Conservation (phyloP, 495 filamentous ascomycete genomes). For the Hypoxylon subgilvum region DNA sequence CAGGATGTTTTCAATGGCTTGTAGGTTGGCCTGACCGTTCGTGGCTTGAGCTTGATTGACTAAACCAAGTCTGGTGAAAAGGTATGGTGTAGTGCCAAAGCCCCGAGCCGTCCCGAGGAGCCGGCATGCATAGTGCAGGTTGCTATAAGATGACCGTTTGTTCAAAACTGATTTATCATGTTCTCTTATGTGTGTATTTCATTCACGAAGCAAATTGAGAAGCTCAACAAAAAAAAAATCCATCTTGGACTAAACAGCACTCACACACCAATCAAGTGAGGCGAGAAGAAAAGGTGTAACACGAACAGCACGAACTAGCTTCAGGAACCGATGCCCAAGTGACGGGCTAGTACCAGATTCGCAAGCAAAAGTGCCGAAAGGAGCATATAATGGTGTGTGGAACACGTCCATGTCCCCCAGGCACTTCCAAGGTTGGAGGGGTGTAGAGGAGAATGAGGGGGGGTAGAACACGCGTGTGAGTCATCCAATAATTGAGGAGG, state of each 20-base stretch:
- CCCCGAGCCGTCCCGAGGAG: neutral
- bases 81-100: neutral
- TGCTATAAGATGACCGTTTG: constrained; percentile 4
- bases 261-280: constrained; percentile 19
- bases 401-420: too few species aligned
- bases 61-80: neutral
- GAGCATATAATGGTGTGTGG: constrained; percentile 13
- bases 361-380: constrained; percentile 13
- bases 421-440: constrained; percentile 1
- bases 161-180: constrained; percentile 2
- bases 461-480: constrained; percentile 33
- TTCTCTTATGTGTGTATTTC: neutral
- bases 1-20: constrained; percentile 8
- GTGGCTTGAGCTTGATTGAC: constrained; percentile 5
- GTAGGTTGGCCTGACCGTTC: neutral
- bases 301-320: constrained; percentile 23
- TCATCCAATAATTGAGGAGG: constrained; percentile 40
- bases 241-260: constrained; percentile 10
- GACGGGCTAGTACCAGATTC: constrained; percentile 1
- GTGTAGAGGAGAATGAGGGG: constrained; percentile 5
- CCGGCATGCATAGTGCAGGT: constrained; percentile 8
- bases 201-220: constrained; percentile 14
- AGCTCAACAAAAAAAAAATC: constrained; percentile 14
- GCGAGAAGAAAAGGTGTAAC: neutral
- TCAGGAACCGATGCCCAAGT: constrained; percentile 29